phyloP scores from a whole-genome alignment of 148 eudicot species.

The Cornus controversa region DNA sequence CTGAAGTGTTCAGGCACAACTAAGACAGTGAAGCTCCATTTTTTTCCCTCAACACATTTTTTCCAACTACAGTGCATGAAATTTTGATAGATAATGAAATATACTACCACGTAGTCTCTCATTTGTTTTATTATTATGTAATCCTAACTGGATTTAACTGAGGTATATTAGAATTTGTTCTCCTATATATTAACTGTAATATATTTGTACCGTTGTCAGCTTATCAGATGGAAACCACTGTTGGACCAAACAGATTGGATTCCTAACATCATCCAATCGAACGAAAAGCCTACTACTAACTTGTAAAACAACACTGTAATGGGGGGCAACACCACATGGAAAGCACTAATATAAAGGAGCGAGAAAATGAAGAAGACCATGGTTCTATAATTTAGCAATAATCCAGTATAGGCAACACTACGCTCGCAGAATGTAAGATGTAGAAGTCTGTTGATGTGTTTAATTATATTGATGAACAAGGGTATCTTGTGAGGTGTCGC shows the following conservation, averaged over 20 bases:
- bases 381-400: neutral
- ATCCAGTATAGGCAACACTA: neutral
- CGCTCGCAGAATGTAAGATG: neutral
- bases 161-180: neutral
- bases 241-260: neutral
- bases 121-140: no score
- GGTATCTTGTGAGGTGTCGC: neutral
- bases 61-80: no score
- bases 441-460: neutral
- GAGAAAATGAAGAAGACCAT: no score
- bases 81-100: no score
- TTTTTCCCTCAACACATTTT: neutral
- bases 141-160: no score
- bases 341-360: neutral
- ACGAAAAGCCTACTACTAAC: neutral
- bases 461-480: neutral
- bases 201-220: neutral
- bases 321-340: neutral
- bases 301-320: neutral
- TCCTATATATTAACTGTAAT: neutral
- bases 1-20: neutral
- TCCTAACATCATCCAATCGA: neutral
- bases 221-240: neutral
- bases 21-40: neutral
- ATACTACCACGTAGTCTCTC: no score